A percentile compares a stretch with the other conserved stretches of the same genome.
phyloP scores from a whole-genome alignment of 495 filamentous ascomycete genomes.

The Xeromyces bisporus region DNA sequence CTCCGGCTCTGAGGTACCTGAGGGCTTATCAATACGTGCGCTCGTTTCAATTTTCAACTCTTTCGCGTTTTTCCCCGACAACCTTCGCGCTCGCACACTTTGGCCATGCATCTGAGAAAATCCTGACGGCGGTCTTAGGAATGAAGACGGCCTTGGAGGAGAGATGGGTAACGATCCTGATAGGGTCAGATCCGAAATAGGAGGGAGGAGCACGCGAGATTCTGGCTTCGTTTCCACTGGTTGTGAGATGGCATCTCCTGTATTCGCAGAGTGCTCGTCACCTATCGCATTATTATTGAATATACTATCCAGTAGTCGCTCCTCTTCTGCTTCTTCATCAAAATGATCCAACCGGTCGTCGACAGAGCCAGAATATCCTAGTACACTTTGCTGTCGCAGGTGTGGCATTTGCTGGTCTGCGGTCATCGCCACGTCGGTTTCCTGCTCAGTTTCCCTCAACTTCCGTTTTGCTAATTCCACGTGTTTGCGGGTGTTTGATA shows the following conservation, averaged over 20 bases:
- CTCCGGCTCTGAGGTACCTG: conserved; percentile 25
- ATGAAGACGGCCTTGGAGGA: conserved; percentile 6
- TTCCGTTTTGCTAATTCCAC: conserved; percentile 66
- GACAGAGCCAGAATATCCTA: conserved; percentile 16
- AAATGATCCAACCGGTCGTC: conserved; percentile 30
- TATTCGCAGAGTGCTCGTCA: too few relatives aligned
- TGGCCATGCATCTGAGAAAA: conserved; percentile 24
- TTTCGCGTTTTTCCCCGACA: conserved; percentile 62
- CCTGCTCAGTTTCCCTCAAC: conserved; percentile 60
- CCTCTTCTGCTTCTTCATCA: conserved; percentile 75
- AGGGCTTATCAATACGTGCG: conserved; percentile 25
- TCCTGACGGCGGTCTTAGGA: conserved; percentile 12
- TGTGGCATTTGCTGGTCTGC: conserved; percentile 25
- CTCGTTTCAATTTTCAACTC: conserved; percentile 84
- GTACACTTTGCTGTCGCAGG: conserved; percentile 15
- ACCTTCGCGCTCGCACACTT: conserved; percentile 60
- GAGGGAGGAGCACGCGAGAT: conserved; percentile 12
- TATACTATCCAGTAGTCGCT: conserved; percentile 78
- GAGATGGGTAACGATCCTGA: conserved; percentile 16
- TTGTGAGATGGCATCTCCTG: conserved; percentile 26
- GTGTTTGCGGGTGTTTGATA: conserved; percentile 44
- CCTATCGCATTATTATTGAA: too few relatives aligned
- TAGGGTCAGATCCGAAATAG: too few relatives aligned
- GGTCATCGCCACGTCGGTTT: conserved; percentile 48
- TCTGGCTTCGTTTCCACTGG: conserved; percentile 13